These are phyloP conservation scores for Apophysomyces variabilis DNA, from an alignment of 371 early-diverging fungal genomes.

Conservation along the genomic window DNA sequence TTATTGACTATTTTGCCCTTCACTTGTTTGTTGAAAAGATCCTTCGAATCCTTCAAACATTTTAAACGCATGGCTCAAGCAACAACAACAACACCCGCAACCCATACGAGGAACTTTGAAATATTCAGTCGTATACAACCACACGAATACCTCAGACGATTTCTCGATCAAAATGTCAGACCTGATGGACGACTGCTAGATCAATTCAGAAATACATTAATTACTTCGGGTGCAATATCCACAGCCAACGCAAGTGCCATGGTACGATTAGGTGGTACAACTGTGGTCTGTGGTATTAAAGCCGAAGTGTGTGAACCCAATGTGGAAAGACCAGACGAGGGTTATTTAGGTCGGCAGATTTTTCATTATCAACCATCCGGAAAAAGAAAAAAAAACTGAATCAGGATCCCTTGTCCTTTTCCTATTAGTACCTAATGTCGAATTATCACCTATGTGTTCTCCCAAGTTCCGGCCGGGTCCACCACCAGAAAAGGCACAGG, in stretches of 20 bases:
- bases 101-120: slow-evolving; percentile 36
- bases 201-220: slow-evolving; percentile 65
- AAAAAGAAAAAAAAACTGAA: not conserved
- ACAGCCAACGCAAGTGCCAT: slow-evolving; percentile 89
- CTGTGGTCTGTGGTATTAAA: slow-evolving; percentile 92
- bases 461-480: slow-evolving; percentile 86
- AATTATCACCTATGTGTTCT: slow-evolving; percentile 88
- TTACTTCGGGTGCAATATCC: slow-evolving; percentile 72
- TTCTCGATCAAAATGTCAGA: slow-evolving; percentile 76
- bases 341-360: slow-evolving; percentile 71
- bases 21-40: not conserved
- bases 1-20: not conserved
- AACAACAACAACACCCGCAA: slow-evolving; percentile 13
- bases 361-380: not conserved
- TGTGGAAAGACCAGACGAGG: slow-evolving; percentile 68
- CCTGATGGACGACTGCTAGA: slow-evolving; percentile 81
- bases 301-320: slow-evolving; percentile 92
- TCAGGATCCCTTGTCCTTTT: too few relatives aligned
- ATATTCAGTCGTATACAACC: slow-evolving; percentile 82
- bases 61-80: slow-evolving; percentile 13
- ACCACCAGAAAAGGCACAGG: slow-evolving; percentile 85
- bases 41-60: not conserved
- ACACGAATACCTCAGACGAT: slow-evolving; percentile 84
- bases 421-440: slow-evolving; percentile 84
- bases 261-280: slow-evolving; percentile 88